These are phyloP conservation scores for Asterochloris erici DNA, from an alignment of 139 green algal species.

Conservation along the genomic window DNA sequence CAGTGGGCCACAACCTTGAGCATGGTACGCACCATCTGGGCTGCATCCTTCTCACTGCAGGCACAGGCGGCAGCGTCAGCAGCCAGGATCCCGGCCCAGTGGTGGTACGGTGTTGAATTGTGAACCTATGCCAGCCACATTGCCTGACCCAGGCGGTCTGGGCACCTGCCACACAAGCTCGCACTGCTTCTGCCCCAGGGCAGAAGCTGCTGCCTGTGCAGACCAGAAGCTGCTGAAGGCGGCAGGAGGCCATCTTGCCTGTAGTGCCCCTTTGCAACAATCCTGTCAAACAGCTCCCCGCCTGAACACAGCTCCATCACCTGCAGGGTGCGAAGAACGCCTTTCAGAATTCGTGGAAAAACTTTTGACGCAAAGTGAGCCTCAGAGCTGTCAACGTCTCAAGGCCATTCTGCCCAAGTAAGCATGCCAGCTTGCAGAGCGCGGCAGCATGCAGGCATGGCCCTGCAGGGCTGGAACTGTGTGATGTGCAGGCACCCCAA, in stretches of 20 bases:
- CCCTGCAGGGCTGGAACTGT: background rate
- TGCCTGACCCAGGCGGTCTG: background rate
- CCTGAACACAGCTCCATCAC: slow-evolving; percentile 88
- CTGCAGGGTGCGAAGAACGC: background rate
- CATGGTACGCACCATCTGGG: slow-evolving; percentile 79
- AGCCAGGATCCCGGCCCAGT: background rate
- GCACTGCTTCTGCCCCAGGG: background rate
- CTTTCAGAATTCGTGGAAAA: background rate
- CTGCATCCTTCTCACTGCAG: slow-evolving; percentile 80
- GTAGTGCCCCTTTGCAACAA: slow-evolving; percentile 81
- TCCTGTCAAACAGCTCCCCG: slow-evolving; percentile 97
- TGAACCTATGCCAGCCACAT: background rate
- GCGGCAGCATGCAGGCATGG: background rate
- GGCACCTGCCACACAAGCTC: background rate
- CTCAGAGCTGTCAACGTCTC: background rate
- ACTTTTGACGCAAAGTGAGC: background rate
- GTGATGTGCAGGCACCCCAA: background rate
- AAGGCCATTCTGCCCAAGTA: background rate
- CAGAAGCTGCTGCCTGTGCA: background rate
- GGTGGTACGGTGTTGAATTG: background rate
- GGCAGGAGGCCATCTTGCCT: slow-evolving; percentile 13
- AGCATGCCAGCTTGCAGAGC: background rate
- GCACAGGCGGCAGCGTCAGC: background rate
- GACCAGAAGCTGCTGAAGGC: background rate
- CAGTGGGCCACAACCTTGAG: slow-evolving; percentile 91